phyloP scores from a whole-genome alignment of 2,329 filamentous ascomycete species.

The Claviceps maximensis region DNA sequence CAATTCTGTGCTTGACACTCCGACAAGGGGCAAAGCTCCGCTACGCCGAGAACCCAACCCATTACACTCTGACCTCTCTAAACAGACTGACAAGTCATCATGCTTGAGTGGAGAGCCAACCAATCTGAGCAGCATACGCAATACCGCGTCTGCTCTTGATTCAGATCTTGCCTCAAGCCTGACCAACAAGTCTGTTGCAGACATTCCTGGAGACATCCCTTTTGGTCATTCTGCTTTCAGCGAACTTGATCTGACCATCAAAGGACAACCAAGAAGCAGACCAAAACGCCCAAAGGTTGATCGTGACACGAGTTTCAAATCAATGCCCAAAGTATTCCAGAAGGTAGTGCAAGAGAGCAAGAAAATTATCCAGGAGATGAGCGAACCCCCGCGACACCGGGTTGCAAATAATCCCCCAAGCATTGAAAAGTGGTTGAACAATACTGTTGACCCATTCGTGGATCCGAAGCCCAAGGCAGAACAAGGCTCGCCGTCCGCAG shows the following conservation, averaged over 20 bases:
- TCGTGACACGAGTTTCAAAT: constrained; percentile 43
- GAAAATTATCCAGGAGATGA: constrained; percentile 50
- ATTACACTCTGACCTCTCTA: constrained; percentile 10
- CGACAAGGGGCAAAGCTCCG: constrained; percentile 22
- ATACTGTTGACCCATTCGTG: constrained; percentile 49
- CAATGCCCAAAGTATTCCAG: constrained; percentile 49
- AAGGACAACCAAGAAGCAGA: constrained; percentile 30
- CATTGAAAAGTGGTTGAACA: constrained; percentile 53
- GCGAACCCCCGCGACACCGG: constrained; percentile 39
- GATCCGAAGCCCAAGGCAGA: constrained; percentile 20
- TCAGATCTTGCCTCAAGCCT: constrained; percentile 24
- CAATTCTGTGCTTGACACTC: constrained; percentile 24
- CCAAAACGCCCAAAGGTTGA: constrained; percentile 33
- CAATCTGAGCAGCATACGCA: constrained; percentile 12
- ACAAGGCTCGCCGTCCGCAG: not conserved
- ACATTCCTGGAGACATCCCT: constrained; percentile 43
- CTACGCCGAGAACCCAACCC: constrained; percentile 17
- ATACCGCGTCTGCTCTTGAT: constrained; percentile 19
- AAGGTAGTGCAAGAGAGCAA: constrained; percentile 51
- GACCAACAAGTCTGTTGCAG: constrained; percentile 40
- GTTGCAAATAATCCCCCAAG: constrained; percentile 43
- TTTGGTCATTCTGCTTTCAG: constrained; percentile 56
- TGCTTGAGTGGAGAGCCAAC: constrained; percentile 18
- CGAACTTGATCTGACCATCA: constrained; percentile 43
- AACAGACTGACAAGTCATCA: constrained; percentile 16